A percentile compares a stretch with the other conserved stretches of the same genome.
These are phyloP conservation scores for Thozetella sp. DNA, from an alignment of 495 filamentous ascomycete species.

Conservation along the genomic window DNA sequence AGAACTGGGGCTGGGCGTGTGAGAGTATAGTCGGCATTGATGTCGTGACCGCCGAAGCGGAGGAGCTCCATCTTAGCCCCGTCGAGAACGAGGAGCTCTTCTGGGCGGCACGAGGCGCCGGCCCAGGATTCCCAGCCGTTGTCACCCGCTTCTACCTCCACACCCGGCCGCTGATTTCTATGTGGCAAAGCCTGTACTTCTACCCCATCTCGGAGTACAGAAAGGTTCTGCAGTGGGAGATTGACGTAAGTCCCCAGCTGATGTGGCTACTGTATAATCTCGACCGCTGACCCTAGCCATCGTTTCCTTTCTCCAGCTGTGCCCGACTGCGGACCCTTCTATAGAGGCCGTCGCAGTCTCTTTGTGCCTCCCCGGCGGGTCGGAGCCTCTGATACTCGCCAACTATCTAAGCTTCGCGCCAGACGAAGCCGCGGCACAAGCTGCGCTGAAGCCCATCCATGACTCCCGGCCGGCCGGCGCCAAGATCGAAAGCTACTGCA, in stretches of 20 bases:
- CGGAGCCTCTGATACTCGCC: slow-evolving; percentile 34
- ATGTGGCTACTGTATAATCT: neutral
- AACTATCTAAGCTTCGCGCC: slow-evolving; percentile 44
- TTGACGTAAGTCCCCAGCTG: slow-evolving; percentile 21
- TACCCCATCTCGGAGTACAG: slow-evolving; percentile 41
- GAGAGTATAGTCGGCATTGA: slow-evolving; percentile 49
- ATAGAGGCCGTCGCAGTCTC: slow-evolving; percentile 45
- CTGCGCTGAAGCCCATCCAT: slow-evolving; percentile 33
- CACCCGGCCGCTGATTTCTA: slow-evolving; percentile 25
- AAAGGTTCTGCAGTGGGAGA: slow-evolving; percentile 42
- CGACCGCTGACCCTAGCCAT: neutral
- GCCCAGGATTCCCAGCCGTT: slow-evolving; percentile 53
- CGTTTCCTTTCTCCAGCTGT: no score
- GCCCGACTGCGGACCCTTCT: slow-evolving; percentile 34
- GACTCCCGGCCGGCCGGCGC: slow-evolving; percentile 31
- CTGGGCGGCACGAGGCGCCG: slow-evolving; percentile 53
- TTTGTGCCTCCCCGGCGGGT: slow-evolving; percentile 19
- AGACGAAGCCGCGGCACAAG: slow-evolving; percentile 24
- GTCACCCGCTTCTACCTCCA: slow-evolving; percentile 48
- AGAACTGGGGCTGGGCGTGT: slow-evolving; percentile 59
- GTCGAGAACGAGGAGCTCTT: slow-evolving; percentile 47
- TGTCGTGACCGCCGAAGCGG: slow-evolving; percentile 46
- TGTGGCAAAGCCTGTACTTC: slow-evolving; percentile 45
- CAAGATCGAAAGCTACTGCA: slow-evolving; percentile 28
- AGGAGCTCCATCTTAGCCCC: slow-evolving; percentile 36